Evolutionary conservation across 1,284 basidiomycete species (phyloP), one percentile per base, ranked within the genome.

Genomic region (Neolentinus lepideus): DNA sequence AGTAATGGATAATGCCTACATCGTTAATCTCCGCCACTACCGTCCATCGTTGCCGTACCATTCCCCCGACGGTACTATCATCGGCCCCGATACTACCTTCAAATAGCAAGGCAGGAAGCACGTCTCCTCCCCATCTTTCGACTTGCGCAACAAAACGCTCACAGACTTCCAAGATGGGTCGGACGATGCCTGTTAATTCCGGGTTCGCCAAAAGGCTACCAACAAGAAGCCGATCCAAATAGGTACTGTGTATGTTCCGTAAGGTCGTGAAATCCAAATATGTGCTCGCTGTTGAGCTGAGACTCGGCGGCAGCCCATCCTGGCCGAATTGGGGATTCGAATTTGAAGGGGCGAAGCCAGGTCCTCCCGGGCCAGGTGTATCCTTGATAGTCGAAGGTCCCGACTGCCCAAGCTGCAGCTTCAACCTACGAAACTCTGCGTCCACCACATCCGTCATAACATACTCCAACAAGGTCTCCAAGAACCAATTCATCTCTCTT

Each of bases 51-150:
- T 92, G 86, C 60, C 77, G 75, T 0, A 94, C 88, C 77, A 86
- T 75, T 38, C 73, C 73, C 2, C 85, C 89, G 9, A 91, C 81
- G 55, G 76, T 75, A 54, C 80, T 77, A 2, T 73, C 79, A 14
- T 79, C 79, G 2, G 65, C 65, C 3, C 75, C 73, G 51, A 88
- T 66, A 63, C 85, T 89, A 24, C 88, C 90, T 63, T 93, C 92
- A 59, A 84, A 85, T 38, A 94, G 70, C 45, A 94, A 73, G 0
- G 87, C 89, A 10, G 93, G 93, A 1, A 95, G 73, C 2, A 95
- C 83, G 64, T 95, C 92, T 0, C 92, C 93, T n/a, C 90, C 90
- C 93, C 93, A 96, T 51, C 92, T 74, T 69, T 94, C 92, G 0
- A 94, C 81, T 57, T 91, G 81, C 8, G 84, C 90, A 14, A 87